Evolutionary conservation across 768 basidiomycete genomes (phyloP), one percentile per base, ranked within the genome.

Genomic region (Panellus pusillus): DNA sequence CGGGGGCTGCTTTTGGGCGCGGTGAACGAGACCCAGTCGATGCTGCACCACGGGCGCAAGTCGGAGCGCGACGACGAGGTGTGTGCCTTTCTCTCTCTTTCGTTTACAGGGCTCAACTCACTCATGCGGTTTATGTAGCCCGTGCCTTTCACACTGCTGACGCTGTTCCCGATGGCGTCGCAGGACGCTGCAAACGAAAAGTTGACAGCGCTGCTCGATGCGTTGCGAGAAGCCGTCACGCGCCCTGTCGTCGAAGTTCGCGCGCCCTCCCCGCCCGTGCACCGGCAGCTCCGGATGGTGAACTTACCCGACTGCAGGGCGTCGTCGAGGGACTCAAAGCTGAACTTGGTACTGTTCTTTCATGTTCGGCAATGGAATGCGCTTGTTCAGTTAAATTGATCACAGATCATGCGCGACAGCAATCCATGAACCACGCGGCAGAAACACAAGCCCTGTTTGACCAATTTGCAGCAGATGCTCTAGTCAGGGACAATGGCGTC

Each of bases 21-120:
- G 6, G 81, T 84, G 32, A 91, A 91, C 60, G 83, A 85, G 53
- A 65, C 89, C 15, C 83, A 87, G 64, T 68, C 74, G 14, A 67
- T 84, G 44, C 50, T 84, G 17, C 74, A 84, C 58, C 74, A 76
- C 52, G 76, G 76, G 38, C 76, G 70, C 43, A 66, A 58, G 32
- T 58, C 72, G 24, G 63, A 74, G 32, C 65, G 73, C 12, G 73
- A 79, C 20, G 68, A 71, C 18, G 63, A 68, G 31, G 83, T 82
- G 62, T 77, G 81, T n/a, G n/a, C 79, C 60, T 44, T 70, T 59
- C 12, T 27, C 17, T 54, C 27, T 37, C 44, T 49, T 48, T 49
- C 35, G 40, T 50, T 28, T 15, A 28, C 36, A 24, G 18, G 18
- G 44, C 61, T 53, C 61, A 52, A 55, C 43, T 60, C 43, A 32